Conservation (phyloP, 306 rosid genomes). For the Cucumis sativus region Cucumber_9930_V3 NC_026660.2:6911501-6912000, state of each 20-base stretch:
- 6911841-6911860: not conserved
- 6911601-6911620: conserved; percentile 82
- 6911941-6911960: not conserved
- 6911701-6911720: conserved; percentile 60
- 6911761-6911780: conserved; percentile 31
- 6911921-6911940: not conserved
- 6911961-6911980: not conserved
- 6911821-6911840: not conserved
- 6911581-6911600: conserved; percentile 84
- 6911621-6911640: conserved; percentile 82
- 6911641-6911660: conserved; percentile 72
- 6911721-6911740: conserved; percentile 94
- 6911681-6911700: conserved; percentile 93
- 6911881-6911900: not conserved
- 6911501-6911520: conserved; percentile 20
- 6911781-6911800: conserved; percentile 2
- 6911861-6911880: not conserved
- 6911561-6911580: conserved; percentile 73
- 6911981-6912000: too few relatives aligned
- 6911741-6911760: conserved; percentile 86
- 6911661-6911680: conserved; percentile 82
- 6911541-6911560: conserved; percentile 91
- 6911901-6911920: not conserved
- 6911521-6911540: conserved; percentile 38
- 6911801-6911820: not conserved